These are phyloP conservation scores for Globomyces sp. DNA, from an alignment of 371 early-diverging fungal species.

Conservation along the genomic window DNA sequence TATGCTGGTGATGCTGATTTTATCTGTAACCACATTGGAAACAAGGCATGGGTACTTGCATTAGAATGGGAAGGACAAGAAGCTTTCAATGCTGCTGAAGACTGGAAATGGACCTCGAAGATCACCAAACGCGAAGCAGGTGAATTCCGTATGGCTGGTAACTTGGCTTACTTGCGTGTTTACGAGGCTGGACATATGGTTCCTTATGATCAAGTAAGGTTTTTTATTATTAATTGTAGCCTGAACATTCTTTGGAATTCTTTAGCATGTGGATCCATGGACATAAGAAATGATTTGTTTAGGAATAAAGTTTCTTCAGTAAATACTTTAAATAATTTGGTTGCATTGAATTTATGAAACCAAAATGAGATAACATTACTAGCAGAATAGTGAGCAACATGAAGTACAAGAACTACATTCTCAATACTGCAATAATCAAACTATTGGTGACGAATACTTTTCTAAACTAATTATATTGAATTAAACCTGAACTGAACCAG, in stretches of 20 bases:
- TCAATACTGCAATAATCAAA: too few relatives aligned
- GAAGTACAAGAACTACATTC: too few relatives aligned
- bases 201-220: conserved; percentile 29
- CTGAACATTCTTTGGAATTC: conserved; percentile 46
- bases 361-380: too few relatives aligned
- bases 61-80: conserved; percentile 79
- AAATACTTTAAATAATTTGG: too few relatives aligned
- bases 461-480: too few relatives aligned
- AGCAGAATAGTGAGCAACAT: too few relatives aligned
- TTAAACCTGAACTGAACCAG: too few relatives aligned
- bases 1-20: conserved; percentile 80
- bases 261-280: conserved; percentile 55
- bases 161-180: conserved; percentile 78
- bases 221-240: conserved; percentile 14
- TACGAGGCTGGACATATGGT: conserved; percentile 92
- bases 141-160: conserved; percentile 64
- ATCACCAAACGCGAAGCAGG: conserved; percentile 59
- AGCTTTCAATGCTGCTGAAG: conserved; percentile 64
- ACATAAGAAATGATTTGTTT: not conserved
- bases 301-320: too few relatives aligned
- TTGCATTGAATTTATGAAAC: too few relatives aligned
- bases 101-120: conserved; percentile 53
- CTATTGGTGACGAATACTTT: too few relatives aligned
- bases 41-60: conserved; percentile 84
- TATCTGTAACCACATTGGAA: conserved; percentile 84